A percentile compares a stretch with the other conserved stretches of the same genome.
These are phyloP conservation scores for Ophiostoma himal-ulmi DNA, from an alignment of 2,329 filamentous ascomycete species.

Conservation along the genomic window DNA sequence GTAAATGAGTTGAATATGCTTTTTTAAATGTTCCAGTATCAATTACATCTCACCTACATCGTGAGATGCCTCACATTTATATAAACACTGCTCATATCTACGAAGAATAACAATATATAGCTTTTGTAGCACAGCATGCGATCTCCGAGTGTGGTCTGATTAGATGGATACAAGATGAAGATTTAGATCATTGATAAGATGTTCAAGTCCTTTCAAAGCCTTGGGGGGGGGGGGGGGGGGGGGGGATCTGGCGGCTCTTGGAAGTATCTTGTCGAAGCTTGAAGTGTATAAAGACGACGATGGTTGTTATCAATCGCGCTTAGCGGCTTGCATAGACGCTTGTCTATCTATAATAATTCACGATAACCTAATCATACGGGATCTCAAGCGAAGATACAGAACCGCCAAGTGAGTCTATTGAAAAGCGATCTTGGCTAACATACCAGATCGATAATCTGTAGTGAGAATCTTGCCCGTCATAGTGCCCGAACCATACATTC, in stretches of 20 bases:
- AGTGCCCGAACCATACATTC: background rate
- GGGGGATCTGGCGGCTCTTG: background rate
- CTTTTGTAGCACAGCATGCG: background rate
- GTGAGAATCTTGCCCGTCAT: background rate
- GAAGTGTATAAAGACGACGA: background rate
- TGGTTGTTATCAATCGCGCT: background rate
- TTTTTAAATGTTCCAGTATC: background rate
- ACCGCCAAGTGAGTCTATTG: background rate
- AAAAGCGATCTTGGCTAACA: background rate
- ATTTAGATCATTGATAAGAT: background rate
- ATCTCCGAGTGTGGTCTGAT: background rate
- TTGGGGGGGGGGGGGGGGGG: background rate
- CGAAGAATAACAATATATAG: background rate
- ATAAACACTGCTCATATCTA: background rate
- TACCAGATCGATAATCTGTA: background rate
- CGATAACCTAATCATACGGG: background rate
- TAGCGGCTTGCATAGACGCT: background rate
- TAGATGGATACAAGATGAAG: background rate
- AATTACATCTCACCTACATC: background rate
- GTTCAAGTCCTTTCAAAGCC: background rate
- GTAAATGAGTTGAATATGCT: background rate
- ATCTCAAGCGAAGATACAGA: background rate
- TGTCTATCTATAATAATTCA: background rate
- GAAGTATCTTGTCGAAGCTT: background rate
- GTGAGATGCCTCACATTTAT: slow-evolving; percentile 4